Percentiles rank a stretch among this genome's conserved stretches.
phyloP scores from a whole-genome alignment of 768 basidiomycete species.

The Lactarius quietus region DNA sequence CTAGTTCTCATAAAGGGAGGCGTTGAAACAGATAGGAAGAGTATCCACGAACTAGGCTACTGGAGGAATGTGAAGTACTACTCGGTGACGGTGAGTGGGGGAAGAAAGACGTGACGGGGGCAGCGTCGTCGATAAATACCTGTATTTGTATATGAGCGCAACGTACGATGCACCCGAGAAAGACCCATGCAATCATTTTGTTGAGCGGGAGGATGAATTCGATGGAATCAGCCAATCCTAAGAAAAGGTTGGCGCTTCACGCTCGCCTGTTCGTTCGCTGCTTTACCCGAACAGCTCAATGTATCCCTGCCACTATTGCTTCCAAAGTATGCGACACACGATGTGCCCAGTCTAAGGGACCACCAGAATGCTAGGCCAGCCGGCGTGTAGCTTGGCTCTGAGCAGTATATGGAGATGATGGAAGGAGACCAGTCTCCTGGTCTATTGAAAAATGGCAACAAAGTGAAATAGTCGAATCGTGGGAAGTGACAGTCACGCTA shows the following conservation, averaged over 20 bases:
- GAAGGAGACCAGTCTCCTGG: no score
- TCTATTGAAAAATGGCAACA: no score
- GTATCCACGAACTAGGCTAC: neutral
- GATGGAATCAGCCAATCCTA: neutral
- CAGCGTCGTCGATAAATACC: neutral
- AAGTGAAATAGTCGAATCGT: no score
- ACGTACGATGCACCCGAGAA: neutral
- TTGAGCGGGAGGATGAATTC: constrained; percentile 2
- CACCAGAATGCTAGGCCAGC: no score
- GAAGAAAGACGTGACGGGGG: neutral
- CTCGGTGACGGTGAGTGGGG: neutral
- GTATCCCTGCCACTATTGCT: neutral
- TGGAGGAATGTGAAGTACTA: neutral
- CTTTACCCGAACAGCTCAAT: neutral
- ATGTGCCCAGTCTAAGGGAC: no score
- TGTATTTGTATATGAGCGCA: no score
- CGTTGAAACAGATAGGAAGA: no score
- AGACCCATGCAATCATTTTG: neutral
- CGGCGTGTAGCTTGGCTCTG: no score
- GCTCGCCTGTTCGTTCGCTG: neutral
- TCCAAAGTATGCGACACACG: neutral
- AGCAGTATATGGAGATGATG: no score
- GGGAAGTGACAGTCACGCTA: no score
- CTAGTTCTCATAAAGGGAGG: no score
- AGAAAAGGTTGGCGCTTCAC: neutral